Percentiles rank a stretch among this genome's conserved stretches.
Evolutionary conservation across 2,329 filamentous ascomycete species (phyloP).

Genomic region (Bisporella sp.): DNA sequence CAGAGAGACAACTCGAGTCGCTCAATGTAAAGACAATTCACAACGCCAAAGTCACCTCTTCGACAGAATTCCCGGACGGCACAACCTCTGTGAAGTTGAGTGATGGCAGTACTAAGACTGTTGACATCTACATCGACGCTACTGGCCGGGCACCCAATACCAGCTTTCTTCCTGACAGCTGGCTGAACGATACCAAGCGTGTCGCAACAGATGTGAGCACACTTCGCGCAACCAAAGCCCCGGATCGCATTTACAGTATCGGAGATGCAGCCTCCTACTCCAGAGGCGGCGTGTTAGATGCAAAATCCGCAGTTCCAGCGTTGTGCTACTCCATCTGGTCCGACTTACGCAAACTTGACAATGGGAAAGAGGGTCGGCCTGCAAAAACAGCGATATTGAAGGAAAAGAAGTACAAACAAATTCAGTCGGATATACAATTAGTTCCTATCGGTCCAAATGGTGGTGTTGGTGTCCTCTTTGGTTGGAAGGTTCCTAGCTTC

Average conservation of each 20-base stretch:
- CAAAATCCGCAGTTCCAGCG: not conserved
- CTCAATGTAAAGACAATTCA: conserved; percentile 39
- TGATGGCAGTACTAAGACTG: conserved; percentile 31
- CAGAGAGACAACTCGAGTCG: conserved; percentile 34
- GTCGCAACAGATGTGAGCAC: conserved; percentile 39
- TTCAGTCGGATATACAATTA: conserved; percentile 27
- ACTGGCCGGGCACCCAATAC: conserved; percentile 36
- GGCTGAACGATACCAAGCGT: conserved; percentile 39
- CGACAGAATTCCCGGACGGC: not conserved
- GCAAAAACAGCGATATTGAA: conserved; percentile 2
- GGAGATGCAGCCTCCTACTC: not conserved
- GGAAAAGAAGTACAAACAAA: conserved; percentile 13
- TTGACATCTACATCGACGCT: conserved; percentile 42
- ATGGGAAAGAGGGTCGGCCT: conserved; percentile 3
- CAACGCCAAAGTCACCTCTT: conserved; percentile 21
- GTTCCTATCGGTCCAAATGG: conserved; percentile 31
- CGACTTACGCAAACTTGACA: not conserved
- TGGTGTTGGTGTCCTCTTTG: conserved; percentile 31
- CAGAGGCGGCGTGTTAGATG: not conserved
- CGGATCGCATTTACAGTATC: not conserved
- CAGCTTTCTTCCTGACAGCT: conserved; percentile 37
- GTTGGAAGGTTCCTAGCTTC: conserved; percentile 30
- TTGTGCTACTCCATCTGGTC: not conserved
- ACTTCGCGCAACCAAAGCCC: conserved; percentile 32
- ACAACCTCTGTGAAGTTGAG: conserved; percentile 32